Evolutionary conservation across 1,139 yeast species (phyloP).

Genomic region (Kodamaea fungicola): DNA sequence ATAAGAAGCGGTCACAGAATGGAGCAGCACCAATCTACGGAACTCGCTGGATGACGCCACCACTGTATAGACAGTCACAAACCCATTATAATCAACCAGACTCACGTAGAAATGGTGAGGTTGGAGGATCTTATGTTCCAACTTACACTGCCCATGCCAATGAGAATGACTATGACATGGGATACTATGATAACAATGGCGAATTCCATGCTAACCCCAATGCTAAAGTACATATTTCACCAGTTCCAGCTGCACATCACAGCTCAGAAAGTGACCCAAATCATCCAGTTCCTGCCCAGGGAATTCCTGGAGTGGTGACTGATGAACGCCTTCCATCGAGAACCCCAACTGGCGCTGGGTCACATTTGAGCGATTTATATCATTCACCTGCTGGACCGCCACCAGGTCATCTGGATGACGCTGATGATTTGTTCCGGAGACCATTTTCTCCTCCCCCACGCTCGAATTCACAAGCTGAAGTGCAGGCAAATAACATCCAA

Average conservation of each 20-base stretch:
- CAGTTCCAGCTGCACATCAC: conserved; percentile 13
- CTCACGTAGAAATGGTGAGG: conserved; percentile 28
- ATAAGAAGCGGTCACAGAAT: conserved; percentile 52
- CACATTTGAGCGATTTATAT: background rate
- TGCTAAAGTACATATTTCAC: conserved; percentile 13
- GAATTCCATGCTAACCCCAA: conserved; percentile 40
- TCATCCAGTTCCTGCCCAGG: conserved; percentile 10
- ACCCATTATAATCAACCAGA: conserved; percentile 50
- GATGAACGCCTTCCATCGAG: conserved; percentile 6
- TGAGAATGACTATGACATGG: conserved; percentile 71
- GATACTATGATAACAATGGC: conserved; percentile 74
- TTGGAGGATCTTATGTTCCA: conserved; percentile 51
- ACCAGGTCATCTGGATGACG: conserved; percentile 5
- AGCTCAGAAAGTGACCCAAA: conserved; percentile 11
- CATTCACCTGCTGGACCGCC: conserved; percentile 7
- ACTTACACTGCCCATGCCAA: conserved; percentile 63
- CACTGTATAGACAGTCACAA: conserved; percentile 76
- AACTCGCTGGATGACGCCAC: conserved; percentile 91
- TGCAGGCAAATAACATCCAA: background rate
- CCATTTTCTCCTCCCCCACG: conserved; percentile 7
- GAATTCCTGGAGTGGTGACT: conserved; percentile 7
- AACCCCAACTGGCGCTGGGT: background rate
- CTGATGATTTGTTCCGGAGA: conserved; percentile 8
- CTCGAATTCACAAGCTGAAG: no score
- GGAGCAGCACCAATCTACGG: conserved; percentile 77